Base-by-base conservation (phyloP, 2,329 filamentous ascomycete species). In the Fusarium poae region DNA sequence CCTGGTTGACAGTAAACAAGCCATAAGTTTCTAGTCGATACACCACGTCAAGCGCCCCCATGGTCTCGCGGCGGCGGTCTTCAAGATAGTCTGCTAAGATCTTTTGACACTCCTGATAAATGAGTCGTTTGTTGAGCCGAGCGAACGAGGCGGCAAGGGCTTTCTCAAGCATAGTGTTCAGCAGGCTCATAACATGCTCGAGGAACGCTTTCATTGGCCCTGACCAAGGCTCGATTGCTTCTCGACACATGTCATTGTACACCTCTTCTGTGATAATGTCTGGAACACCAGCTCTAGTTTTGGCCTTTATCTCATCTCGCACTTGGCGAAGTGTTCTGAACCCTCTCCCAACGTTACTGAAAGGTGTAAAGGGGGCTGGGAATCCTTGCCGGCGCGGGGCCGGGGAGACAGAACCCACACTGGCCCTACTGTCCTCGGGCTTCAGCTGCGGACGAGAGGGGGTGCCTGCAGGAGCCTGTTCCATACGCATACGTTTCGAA, bases 201-300 rank as follows among this genome's bases (percentile, higher is more conserved):
- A 88, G 76, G 45, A 88, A 87, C 0, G 72, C 79, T 0, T 82
- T 74, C 46, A 89, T 81, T 0, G 88, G 88, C 0, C 72, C 72
- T 2, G 82, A 73, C 91, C 91, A 92, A 2, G 86, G 84, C 10
- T 76, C 74, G 2, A 92, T 84, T 0, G 86, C 85, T n/a, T 85
- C 78, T 18, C 82, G 79, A 45, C 86, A 88, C 18, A 92, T 80
- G 0, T 82, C 81, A 29, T 89, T 84, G 23, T 89, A 88, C 0
- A 91, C 88, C 37, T 87, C 85, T 0, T 86, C 83, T 0, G 89
- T 85, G 0, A 88, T 85, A 1, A 88, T 82, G 9, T 85, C 84
- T 0, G 88, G 88, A 68, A 89, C 82, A 0, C 89, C 88, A 0
- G 87, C 84, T 20, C 82, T 82, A 27, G 84, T 85, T 15, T 86